Evolutionary conservation across 345 rosid genomes (phyloP).

Genomic region (Dimocarpus longan): DNA sequence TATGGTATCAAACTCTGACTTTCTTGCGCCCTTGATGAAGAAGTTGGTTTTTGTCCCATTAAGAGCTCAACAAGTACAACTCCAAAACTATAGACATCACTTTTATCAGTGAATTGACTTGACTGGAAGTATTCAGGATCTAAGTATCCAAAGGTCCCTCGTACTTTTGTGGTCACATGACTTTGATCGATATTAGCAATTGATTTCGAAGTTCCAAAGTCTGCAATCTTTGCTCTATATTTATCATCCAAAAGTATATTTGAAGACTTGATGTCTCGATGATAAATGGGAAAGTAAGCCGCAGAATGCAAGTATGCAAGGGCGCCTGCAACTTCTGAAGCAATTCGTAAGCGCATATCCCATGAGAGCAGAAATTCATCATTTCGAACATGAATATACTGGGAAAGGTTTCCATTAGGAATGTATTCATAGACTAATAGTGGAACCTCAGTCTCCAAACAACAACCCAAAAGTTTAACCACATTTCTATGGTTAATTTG

Average conservation of each 20-base stretch:
- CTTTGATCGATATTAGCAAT: background rate
- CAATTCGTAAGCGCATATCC: background rate
- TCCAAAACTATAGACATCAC: background rate
- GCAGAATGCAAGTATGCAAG: background rate
- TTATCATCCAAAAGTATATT: background rate
- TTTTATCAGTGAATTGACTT: background rate
- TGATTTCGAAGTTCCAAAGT: background rate
- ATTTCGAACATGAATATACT: background rate
- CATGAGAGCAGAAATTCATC: background rate
- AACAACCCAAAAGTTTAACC: background rate
- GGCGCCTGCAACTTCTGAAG: background rate
- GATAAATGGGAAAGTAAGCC: background rate
- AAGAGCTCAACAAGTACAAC: background rate
- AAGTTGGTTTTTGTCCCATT: background rate
- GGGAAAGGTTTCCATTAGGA: background rate
- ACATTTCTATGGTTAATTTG: background rate
- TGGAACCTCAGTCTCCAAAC: background rate
- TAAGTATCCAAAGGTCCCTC: background rate
- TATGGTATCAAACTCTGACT: background rate
- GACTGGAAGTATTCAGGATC: background rate
- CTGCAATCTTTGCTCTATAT: background rate
- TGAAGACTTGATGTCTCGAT: background rate
- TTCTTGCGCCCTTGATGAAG: background rate
- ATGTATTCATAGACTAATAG: background rate
- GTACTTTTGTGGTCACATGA: background rate